These are phyloP conservation scores for Saturnispora saitoi DNA, from an alignment of 805 yeast genomes.

Conservation along the genomic window DNA sequence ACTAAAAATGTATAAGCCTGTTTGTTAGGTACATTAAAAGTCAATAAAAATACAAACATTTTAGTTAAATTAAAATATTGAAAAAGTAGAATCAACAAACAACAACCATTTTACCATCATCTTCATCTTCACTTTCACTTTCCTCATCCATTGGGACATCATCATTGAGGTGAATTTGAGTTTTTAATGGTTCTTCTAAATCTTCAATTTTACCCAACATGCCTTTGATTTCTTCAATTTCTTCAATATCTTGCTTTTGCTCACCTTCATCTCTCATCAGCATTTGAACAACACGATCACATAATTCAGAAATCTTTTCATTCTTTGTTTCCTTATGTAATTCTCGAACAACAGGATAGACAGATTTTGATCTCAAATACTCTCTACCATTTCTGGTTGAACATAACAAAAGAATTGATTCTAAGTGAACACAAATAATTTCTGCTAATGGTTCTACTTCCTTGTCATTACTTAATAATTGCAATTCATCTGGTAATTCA, in stretches of 20 bases:
- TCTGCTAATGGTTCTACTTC: constrained; percentile 62
- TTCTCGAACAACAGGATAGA: constrained; percentile 81
- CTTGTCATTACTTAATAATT: constrained; percentile 67
- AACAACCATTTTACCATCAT: constrained; percentile 11
- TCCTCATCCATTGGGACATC: constrained; percentile 8
- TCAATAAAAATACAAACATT: neutral
- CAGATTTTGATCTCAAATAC: constrained; percentile 67
- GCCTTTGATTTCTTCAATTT: constrained; percentile 38
- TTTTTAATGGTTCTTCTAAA: constrained; percentile 2
- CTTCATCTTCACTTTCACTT: constrained; percentile 12
- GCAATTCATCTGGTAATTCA: constrained; percentile 82
- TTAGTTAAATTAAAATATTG: neutral
- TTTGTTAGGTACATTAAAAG: no score
- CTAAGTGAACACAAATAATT: constrained; percentile 65
- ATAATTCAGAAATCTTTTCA: constrained; percentile 47
- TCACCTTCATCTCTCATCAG: constrained; percentile 83
- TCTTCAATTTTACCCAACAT: constrained; percentile 31
- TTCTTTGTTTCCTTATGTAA: constrained; percentile 52
- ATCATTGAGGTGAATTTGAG: constrained; percentile 6
- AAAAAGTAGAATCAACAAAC: constrained; percentile 6
- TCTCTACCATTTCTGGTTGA: constrained; percentile 71
- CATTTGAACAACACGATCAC: constrained; percentile 83
- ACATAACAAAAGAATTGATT: constrained; percentile 69
- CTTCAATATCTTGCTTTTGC: constrained; percentile 42
- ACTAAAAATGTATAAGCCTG: no score